Evolutionary conservation across 495 filamentous ascomycete genomes (phyloP), one percentile per base, ranked within the genome.

Genomic region (Penicillium diatomitis): DNA sequence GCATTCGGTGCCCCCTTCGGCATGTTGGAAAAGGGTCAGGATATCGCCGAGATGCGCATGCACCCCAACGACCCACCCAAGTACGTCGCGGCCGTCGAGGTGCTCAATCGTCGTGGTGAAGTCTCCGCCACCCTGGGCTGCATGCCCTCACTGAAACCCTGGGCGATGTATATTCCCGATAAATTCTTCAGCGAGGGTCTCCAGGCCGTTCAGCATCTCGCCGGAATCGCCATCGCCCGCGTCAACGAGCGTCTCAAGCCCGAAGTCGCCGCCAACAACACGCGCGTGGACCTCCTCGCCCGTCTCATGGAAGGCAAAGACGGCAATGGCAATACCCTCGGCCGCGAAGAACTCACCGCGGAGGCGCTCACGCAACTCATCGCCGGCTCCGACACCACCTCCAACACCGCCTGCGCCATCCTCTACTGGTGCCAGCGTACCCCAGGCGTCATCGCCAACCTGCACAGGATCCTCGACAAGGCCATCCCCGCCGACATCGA

Each of bases 361-460:
- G 90, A 96, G 64, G 89, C 90, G 0, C 69, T 94, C 20, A 95
- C 89, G 1, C 90, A 95, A 65, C 72, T 96, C 36, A 96, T 96
- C 57, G 90, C 90, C 3, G 90, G 90, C 29, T 87, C 82, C 40
- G 90, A 95, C 63, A 96, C 90, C 0, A 96, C 89, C 3, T 86
- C 81, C 51, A 96, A 96, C 70, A 89, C 89, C 3, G 82, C 83
- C 41, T 96, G 90, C 63, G 88, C 90, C 3, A 78, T 94, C 38
- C 76, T 96, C 10, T 95, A 81, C 72, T 84, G 87, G 74, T 80
- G 74, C 29, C 67, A 84, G 35, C 71, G 73, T 41, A 89, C 85
- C 5, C 83, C 86, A 0, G 79, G 82, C 20, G 87, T 94, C 2
- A 61, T 92, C 5, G 53, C 67, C 45, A 88, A 83, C 62, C 66